Evolutionary conservation across 2,329 filamentous ascomycete species (phyloP), one percentile per base, ranked within the genome.

Genomic region (Apiospora pterosperma): DNA sequence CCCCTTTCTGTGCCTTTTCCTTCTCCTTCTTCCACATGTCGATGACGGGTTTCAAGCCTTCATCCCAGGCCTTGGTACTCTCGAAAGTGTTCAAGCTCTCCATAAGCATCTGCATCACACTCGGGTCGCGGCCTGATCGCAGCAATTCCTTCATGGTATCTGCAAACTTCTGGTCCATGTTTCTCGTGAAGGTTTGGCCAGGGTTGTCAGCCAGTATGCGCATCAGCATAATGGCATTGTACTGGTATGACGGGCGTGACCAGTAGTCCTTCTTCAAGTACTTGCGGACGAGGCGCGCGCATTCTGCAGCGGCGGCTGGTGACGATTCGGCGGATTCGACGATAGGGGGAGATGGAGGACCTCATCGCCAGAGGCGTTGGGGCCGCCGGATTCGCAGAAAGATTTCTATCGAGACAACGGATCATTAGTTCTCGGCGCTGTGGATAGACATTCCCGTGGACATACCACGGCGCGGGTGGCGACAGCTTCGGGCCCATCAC

Each of bases 281-380:
- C 76, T 92, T 94, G 75, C 92, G 91, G 74, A 98, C 92, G 69
- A 91, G 83, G 69, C 87, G 82, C 61, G 93, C 93, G 71, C 92
- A 92, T 72, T 94, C 91, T 68, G 90, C 88, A 28, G 95, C 94
- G 6, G 96, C 96, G 59, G 84, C 82, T 10, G 96, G 95, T 59
- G 92, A 97, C 34, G 94, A 97, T 77, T 98, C 96, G 81, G 94
- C 94, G 62, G 91, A 88, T 74, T 98, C 96, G 80, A 99, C 96
- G 70, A 99, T 97, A 65, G 90, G 88, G 10, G 96, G 96, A 98
- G 90, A 75, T 94, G 92, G 66, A 97, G 89, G 68, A 97, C 93
- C 81, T 98, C 96, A 76, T 96, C 92, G 74, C 90, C 92, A 85
- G 84, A 77, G 69, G 82, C 80, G 73, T 86, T 85, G 64, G 85